phyloP scores from a whole-genome alignment of 1,284 basidiomycete genomes.

The Irpex rosettiformis region DNA sequence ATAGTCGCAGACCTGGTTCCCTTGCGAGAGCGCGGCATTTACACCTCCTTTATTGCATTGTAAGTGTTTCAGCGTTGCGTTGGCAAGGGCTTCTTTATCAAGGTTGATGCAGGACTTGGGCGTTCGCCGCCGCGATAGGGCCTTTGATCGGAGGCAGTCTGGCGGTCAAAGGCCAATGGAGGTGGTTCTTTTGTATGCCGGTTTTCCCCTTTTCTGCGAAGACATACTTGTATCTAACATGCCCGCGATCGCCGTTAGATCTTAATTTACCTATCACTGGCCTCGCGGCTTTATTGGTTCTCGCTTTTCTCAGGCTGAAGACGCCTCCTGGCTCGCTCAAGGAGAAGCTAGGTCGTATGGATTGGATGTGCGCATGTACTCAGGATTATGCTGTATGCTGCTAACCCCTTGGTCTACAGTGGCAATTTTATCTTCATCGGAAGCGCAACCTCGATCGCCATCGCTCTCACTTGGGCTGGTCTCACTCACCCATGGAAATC shows the following conservation, averaged over 20 bases:
- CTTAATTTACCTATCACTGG: conserved; percentile 15
- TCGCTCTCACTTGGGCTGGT: conserved; percentile 38
- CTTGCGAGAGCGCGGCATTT: conserved; percentile 27
- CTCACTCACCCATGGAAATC: conserved; percentile 34
- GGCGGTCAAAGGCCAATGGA: conserved; percentile 6
- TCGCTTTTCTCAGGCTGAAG: conserved; percentile 34
- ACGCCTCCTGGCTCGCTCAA: conserved; percentile 31
- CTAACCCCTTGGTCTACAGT: conserved; percentile 20
- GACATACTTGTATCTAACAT: background rate
- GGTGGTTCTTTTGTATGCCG: conserved; percentile 15
- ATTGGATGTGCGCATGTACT: conserved; percentile 34
- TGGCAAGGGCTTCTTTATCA: no score
- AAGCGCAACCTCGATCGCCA: conserved; percentile 24
- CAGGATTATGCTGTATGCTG: background rate
- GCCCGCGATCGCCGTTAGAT: conserved; percentile 2
- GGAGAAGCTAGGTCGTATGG: conserved; percentile 32
- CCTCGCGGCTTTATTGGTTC: conserved; percentile 28
- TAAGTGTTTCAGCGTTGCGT: no score
- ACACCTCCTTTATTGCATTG: conserved; percentile 2
- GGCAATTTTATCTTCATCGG: conserved; percentile 35
- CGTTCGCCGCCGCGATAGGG: background rate
- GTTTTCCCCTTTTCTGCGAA: background rate
- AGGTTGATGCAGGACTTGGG: conserved; percentile 8
- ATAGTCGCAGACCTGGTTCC: conserved; percentile 45
- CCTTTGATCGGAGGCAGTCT: conserved; percentile 8